Conservation (phyloP, 441 rosid species). For the Pelargonium fulgidum region DNA sequence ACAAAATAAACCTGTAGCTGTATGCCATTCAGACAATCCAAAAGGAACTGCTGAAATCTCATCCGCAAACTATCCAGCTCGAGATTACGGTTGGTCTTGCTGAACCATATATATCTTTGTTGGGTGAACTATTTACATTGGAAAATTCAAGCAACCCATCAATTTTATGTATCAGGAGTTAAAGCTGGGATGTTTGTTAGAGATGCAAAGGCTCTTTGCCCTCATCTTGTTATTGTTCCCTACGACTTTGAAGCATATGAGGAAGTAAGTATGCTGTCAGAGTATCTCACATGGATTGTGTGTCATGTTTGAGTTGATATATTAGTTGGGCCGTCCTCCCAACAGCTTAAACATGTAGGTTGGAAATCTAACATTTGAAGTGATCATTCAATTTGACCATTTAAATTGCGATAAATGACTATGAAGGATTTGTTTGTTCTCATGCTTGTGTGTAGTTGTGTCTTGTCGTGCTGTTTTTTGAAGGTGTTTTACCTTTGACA, state of each 20-base stretch:
- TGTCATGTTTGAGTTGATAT: slow-evolving; percentile 2
- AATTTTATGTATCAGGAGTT: slow-evolving; percentile 42
- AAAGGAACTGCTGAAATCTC: slow-evolving; percentile 98
- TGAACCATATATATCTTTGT: slow-evolving; percentile 21
- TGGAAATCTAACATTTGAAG: slow-evolving; percentile 5
- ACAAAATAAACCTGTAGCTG: slow-evolving; percentile 78
- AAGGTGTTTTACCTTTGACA: slow-evolving; percentile 7
- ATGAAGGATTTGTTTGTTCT: neutral
- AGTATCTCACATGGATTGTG: slow-evolving; percentile 14
- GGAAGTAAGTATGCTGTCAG: slow-evolving; percentile 43
- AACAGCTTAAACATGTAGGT: neutral
- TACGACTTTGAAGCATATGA: slow-evolving; percentile 88
- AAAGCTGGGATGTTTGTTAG: slow-evolving; percentile 93
- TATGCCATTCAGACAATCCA: slow-evolving; percentile 83
- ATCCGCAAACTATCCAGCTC: slow-evolving; percentile 91
- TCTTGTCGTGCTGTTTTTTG: neutral
- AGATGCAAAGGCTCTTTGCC: slow-evolving; percentile 84
- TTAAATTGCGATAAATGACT: neutral
- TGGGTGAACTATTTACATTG: neutral
- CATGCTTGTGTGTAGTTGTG: neutral
- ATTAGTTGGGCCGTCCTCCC: neutral
- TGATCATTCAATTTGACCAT: neutral
- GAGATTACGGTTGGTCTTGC: slow-evolving; percentile 64
- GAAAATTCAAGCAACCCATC: slow-evolving; percentile 14
- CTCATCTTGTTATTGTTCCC: slow-evolving; percentile 70